Evolutionary conservation across 768 basidiomycete genomes (phyloP).

Genomic region (Leccinum rimulosum): DNA sequence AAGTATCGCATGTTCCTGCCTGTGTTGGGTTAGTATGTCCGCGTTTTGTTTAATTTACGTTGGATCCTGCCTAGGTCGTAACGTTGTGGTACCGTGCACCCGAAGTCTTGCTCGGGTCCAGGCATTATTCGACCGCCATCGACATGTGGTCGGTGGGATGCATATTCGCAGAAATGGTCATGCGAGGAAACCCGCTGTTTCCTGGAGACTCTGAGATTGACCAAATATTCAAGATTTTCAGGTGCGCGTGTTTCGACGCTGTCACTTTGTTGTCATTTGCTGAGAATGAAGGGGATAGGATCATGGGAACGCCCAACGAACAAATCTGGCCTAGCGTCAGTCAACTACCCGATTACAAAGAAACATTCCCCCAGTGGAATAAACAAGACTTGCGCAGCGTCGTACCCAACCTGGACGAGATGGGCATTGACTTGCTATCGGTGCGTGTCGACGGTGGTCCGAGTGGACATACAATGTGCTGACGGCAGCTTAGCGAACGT

Average conservation of each 20-base stretch:
- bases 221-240: constrained; percentile 99
- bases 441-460: constrained; percentile 35
- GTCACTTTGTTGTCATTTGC: not conserved
- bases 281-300: constrained; percentile 43
- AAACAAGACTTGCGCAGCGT: constrained; percentile 63
- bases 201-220: constrained; percentile 99
- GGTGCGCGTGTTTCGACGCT: constrained; percentile 44
- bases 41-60: constrained; percentile 8
- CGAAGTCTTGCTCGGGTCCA: constrained; percentile 91
- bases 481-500: constrained; percentile 44
- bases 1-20: constrained; percentile 19
- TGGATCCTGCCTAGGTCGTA: constrained; percentile 66
- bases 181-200: constrained; percentile 88
- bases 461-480: not conserved
- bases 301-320: constrained; percentile 93
- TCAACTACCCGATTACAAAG: constrained; percentile 89
- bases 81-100: constrained; percentile 99
- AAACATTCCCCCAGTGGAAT: constrained; percentile 95
- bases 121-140: constrained; percentile 96
- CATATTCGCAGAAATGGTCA: constrained; percentile 98
- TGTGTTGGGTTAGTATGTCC: not conserved
- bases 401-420: constrained; percentile 70
- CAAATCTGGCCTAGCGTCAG: constrained; percentile 90
- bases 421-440: constrained; percentile 78
- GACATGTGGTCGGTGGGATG: constrained; percentile 99